Conservation (phyloP, 192 early-diverging fungal genomes). For the Coemansia sp. region DNA sequence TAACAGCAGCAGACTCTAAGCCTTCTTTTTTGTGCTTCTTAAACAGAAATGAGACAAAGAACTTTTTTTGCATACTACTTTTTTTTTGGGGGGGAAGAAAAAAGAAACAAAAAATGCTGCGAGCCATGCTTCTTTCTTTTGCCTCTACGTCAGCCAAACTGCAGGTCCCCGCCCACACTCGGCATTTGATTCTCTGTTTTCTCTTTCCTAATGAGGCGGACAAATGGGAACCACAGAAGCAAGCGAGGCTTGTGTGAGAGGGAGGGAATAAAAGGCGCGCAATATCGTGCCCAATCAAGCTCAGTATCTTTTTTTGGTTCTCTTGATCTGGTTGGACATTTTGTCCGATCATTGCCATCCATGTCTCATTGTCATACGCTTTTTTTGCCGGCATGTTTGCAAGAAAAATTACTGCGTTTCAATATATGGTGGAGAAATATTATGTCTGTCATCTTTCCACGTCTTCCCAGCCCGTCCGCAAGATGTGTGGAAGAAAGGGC, state of each 20-base stretch:
- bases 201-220: neutral
- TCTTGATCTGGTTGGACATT: neutral
- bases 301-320: neutral
- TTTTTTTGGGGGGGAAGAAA: neutral
- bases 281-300: neutral
- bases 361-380: too few relatives aligned
- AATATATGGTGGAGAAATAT: too few relatives aligned
- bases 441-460: too few relatives aligned
- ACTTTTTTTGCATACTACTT: neutral
- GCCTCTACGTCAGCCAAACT: neutral
- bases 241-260: neutral
- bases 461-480: too few relatives aligned
- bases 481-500: too few relatives aligned
- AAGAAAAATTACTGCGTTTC: too few relatives aligned
- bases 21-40: too few relatives aligned
- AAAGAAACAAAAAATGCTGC: neutral
- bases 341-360: neutral
- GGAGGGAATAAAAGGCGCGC: neutral
- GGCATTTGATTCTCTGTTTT: neutral
- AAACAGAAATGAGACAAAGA: too few relatives aligned
- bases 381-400: too few relatives aligned
- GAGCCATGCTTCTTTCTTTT: neutral
- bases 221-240: neutral
- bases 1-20: too few relatives aligned
- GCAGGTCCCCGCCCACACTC: constrained; percentile 2